These are phyloP conservation scores for Nakazawaea siamensis DNA, from an alignment of 805 yeast genomes.

Conservation along the genomic window DNA sequence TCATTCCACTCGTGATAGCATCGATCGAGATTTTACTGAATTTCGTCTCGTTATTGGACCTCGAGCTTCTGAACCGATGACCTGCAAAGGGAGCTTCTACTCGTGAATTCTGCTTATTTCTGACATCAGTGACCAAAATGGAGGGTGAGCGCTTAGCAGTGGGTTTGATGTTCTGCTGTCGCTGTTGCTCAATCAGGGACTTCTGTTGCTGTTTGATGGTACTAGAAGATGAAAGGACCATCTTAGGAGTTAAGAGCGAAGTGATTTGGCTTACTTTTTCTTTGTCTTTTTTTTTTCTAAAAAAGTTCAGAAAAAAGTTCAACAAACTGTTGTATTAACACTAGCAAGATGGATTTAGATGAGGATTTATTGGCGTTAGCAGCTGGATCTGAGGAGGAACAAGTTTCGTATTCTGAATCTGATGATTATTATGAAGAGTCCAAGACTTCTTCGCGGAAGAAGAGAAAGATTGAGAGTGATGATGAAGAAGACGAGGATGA, in stretches of 20 bases:
- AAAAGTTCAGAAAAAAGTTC: not conserved
- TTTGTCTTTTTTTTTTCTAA: too few relatives aligned
- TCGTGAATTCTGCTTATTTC: constrained; percentile 45
- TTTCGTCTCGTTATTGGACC: constrained; percentile 18
- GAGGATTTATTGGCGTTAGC: constrained; percentile 96
- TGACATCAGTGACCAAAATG: constrained; percentile 83
- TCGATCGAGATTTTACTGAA: constrained; percentile 79
- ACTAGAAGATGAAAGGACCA: not conserved
- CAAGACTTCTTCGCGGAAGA: constrained; percentile 22
- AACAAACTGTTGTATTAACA: too few relatives aligned
- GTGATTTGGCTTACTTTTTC: too few relatives aligned
- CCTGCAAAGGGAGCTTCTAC: constrained; percentile 74
- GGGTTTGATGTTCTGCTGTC: constrained; percentile 26
- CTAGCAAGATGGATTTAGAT: constrained; percentile 71
- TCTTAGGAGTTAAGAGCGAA: too few relatives aligned
- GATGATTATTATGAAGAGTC: constrained; percentile 29
- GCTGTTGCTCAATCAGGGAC: constrained; percentile 6
- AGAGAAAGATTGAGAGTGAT: constrained; percentile 19
- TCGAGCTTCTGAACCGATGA: constrained; percentile 28
- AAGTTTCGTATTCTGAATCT: constrained; percentile 24
- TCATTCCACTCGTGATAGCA: constrained; percentile 63
- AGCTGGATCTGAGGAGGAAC: constrained; percentile 37
- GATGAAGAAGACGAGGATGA: constrained; percentile 26
- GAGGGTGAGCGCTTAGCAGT: constrained; percentile 89
- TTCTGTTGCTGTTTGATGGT: constrained; percentile 8